Evolutionary conservation across 2,329 filamentous ascomycete genomes (phyloP), one percentile per base, ranked within the genome.

Genomic region (Pseudonectria buxi): DNA sequence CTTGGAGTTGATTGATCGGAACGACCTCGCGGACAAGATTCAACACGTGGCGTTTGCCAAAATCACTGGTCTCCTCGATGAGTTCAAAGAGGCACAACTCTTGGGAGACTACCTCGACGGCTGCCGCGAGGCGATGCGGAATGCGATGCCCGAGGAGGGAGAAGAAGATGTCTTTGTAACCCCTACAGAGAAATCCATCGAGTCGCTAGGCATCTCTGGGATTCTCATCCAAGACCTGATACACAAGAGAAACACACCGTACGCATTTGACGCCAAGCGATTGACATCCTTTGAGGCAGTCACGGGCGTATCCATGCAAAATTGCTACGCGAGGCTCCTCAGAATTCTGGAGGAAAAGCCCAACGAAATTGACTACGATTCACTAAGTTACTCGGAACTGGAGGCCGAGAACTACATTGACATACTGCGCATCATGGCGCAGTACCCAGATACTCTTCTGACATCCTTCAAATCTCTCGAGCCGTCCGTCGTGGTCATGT

Each of bases 381-480:
- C n/a, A 0, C 24, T 53, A 1, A 36, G 52, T 3, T 37, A 54
- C 9, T 1, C 42, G 3, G 27, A 35, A 0, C 18, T 55, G 2
- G 50, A 55, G 13, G 6, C 0, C 0, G 49, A 49, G 4, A 37
- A 51, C 9, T 48, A 54, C n/a, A 33, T 47, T 3, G 53, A 55
- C 22, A 30, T 55, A 0, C 68, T 80, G 14, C 72, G 80, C 7
- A 62, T 75, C 33, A 61, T 85, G 30, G 67, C 78, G 0, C 72
- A 78, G 38, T 85, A 77, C 63, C 80, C 79, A 0, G 81, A 84
- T 39, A 71, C 78, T 2, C 71, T 81, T 26, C 51, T 74, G 41
- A 76, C 79, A 40, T 79, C 79, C 0, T 64, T 74, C 55, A 81
- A 75, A 61, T 81, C 75, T 0, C 70, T 79, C n/a, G 81, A 84